Base-by-base conservation (phyloP, 371 early-diverging fungal genomes). In the Syncephalis plumigaleata region DNA sequence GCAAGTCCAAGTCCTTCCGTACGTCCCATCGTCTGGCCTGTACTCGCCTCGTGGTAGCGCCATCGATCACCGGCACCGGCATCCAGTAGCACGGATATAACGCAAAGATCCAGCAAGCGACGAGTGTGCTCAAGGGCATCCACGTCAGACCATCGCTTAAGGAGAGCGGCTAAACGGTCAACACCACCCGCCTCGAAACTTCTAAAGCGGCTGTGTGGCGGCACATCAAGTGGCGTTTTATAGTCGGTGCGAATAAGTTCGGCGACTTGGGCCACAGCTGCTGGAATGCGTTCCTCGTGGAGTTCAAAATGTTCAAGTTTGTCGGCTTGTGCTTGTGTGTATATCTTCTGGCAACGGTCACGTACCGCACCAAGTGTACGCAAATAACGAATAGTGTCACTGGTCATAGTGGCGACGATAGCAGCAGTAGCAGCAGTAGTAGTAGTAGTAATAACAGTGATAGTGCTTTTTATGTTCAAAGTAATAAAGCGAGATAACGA, bases 1-100 rank as follows among this genome's bases (percentile, higher is more conserved):
- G 92, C 94, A 31, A 93, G 56, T 0, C 83, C 94, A 25, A 93
- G 60, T 0, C 92, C 94, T 57, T 93, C 94, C 0, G 87, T 84
- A 20, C 94, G 67, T 36, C 66, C 65, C 48, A 73, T 74, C 2
- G 50, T 48, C 22, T 67, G 53, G 3, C 83, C 73, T 8, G 70
- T 52, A 22, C 51, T 53, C 23, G 39, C 43, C 25, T 74, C 76
- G 38, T 57, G 57, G 61, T 77, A 91, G 18, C 55, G 63, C 92
- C 92, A 93, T 7, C 53, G 46, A 52, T 70, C 70, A 3, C 94
- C 94, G 0, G 94, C 94, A 0, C 94, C 94, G 8, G 94, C 94
- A 57, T 93, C 94, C 8, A 93, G 64, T 20, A 93, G 66, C 4
- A 93, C 94, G 1, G 87, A 86, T 0, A 91, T 85, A 27, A 90